A percentile compares a stretch with the other conserved stretches of the same genome.
phyloP scores from a whole-genome alignment of 352 stramenopile genomes.

The Globisporangium recalcitrans region DNA sequence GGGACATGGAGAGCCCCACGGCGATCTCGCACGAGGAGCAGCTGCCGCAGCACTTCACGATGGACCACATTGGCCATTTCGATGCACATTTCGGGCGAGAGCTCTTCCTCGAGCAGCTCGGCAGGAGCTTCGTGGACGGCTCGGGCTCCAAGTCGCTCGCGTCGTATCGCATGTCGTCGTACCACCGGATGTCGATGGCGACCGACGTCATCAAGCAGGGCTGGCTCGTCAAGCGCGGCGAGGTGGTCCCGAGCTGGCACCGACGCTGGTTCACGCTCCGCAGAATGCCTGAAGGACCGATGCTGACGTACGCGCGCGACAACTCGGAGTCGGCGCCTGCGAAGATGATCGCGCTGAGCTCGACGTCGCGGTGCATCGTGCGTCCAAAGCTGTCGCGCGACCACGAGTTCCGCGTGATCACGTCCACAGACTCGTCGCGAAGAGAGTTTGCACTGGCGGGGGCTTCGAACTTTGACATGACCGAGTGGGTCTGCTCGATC shows the following conservation, averaged over 20 bases:
- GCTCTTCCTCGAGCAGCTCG: conserved; percentile 65
- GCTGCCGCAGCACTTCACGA: conserved; percentile 41
- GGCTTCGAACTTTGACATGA: conserved; percentile 74
- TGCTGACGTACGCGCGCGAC: conserved; percentile 77
- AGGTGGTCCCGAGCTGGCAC: conserved; percentile 73
- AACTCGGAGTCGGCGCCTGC: conserved; percentile 35
- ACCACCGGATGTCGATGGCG: conserved; percentile 43
- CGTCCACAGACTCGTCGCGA: conserved; percentile 61
- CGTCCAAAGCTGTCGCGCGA: conserved; percentile 53
- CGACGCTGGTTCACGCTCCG: conserved; percentile 80
- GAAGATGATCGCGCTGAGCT: conserved; percentile 75
- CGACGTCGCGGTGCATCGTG: conserved; percentile 65
- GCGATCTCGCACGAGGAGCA: conserved; percentile 21
- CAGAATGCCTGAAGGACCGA: conserved; percentile 66
- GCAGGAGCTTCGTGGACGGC: conserved; percentile 50
- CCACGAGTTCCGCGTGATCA: conserved; percentile 74
- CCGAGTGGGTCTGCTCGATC: conserved; percentile 75
- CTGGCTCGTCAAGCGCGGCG: conserved; percentile 75
- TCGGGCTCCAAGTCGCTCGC: conserved; percentile 55
- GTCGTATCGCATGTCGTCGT: conserved; percentile 64
- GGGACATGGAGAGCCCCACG: conserved; percentile 15
- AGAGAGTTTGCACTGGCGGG: conserved; percentile 62
- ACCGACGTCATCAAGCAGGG: conserved; percentile 53
- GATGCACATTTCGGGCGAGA: conserved; percentile 64
- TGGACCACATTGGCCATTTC: conserved; percentile 60